Evolutionary conservation across 176 grass and related monocot species (phyloP).

Genomic region (Zea mays): DNA sequence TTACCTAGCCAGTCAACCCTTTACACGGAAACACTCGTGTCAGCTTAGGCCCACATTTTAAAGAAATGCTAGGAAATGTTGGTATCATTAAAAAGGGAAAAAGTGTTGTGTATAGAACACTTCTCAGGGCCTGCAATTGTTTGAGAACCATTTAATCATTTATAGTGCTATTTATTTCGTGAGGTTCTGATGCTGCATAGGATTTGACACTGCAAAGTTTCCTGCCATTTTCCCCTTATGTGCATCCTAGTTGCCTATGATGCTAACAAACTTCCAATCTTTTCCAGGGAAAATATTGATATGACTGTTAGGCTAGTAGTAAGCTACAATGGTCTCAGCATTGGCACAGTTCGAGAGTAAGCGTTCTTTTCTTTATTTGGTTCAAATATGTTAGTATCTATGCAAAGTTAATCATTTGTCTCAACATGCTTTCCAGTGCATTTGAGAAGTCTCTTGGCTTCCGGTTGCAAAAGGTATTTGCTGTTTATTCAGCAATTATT

Average conservation of each 20-base stretch:
- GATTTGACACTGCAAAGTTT: not conserved
- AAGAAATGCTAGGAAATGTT: constrained; percentile 7
- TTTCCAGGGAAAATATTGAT: constrained; percentile 84
- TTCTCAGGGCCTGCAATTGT: not conserved
- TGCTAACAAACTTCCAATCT: constrained; percentile 27
- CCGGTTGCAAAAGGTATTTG: constrained; percentile 71
- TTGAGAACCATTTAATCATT: not conserved
- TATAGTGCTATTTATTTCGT: not conserved
- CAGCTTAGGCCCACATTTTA: not conserved
- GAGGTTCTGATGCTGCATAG: constrained; percentile 14
- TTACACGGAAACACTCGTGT: constrained; percentile 1
- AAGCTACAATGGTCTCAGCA: constrained; percentile 89
- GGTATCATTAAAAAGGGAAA: not conserved
- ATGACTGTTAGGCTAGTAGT: constrained; percentile 93
- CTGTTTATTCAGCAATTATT: constrained; percentile 28
- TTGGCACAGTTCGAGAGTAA: constrained; percentile 79
- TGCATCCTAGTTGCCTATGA: constrained; percentile 22
- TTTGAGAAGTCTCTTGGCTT: constrained; percentile 77
- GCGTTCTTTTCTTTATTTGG: constrained; percentile 38
- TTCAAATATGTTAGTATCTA: not conserved
- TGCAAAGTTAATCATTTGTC: constrained; percentile 29
- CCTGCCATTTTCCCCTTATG: not conserved
- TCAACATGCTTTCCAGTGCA: constrained; percentile 51
- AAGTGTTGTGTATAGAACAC: not conserved
- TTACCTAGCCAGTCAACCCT: not conserved